Evolutionary conservation across 2,329 filamentous ascomycete species (phyloP), one percentile per base, ranked within the genome.

Genomic region (Monosporascus sp.): DNA sequence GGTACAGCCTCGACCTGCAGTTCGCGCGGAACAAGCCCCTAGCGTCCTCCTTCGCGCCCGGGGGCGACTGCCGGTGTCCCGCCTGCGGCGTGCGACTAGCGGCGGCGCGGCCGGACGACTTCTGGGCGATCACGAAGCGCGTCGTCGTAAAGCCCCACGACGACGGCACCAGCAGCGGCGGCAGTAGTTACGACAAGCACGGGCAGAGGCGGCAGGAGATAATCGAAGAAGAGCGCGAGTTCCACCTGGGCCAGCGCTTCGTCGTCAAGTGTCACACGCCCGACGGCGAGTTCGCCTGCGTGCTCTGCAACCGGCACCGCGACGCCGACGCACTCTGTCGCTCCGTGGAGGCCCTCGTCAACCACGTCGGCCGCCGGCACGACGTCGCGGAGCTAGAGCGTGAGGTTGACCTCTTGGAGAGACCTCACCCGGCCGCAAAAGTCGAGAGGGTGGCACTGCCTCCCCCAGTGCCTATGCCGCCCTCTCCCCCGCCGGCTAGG

Each of bases 241-340:
- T 67, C 54, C 55, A 65, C 35, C 50, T 70, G 11, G 68, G 63
- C 15, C 63, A 68, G 51, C 63, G 69, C 20, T 72, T 72, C 49
- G 53, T 71, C 9, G 62, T 68, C 50, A 72, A 72, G 55, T 72
- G 69, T 48, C 70, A 72, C 52, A 67, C 66, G 3, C 58, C 62
- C 18, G 59, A 62, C 17, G 56, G 57, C 11, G 65, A 65, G 45
- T 72, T 58, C 45, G 66, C 68, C 3, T 72, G 70, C 49, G 67
- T 62, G 37, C 54, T 71, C 22, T 72, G 68, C 51, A 60, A 57
- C 22, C 53, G 55, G 18, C 48, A 63, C 27, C 55, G 64, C 15
- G 61, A 65, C 17, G 52, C 58, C 20, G 66, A 68, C 39, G 60
- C 64, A 4, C 38, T 70, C 2, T 70, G 64, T 39, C 52, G 56